phyloP scores from a whole-genome alignment of 306 rosid species.

The Prunus davidiana region DNA sequence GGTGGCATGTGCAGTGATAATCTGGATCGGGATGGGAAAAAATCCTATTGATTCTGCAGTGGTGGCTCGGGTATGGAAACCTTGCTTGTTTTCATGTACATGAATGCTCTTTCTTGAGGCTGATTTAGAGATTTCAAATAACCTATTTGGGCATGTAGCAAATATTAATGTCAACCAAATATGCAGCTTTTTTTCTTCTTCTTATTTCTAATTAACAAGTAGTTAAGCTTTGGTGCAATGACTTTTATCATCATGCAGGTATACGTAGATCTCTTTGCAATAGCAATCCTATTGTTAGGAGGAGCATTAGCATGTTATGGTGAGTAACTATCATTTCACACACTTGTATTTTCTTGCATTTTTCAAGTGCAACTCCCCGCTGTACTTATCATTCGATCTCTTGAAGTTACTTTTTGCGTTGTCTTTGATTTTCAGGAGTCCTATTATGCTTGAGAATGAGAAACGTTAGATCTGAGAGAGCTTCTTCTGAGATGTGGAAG shows the following conservation, averaged over 20 bases:
- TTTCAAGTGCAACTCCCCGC: neutral
- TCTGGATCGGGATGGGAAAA: conserved; percentile 76
- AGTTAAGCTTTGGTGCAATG: conserved; percentile 14
- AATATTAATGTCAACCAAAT: neutral
- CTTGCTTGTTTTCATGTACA: conserved; percentile 8
- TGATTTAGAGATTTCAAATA: neutral
- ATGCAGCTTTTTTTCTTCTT: neutral
- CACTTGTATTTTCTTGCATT: conserved; percentile 16
- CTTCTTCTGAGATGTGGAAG: conserved; percentile 86
- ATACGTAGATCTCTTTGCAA: conserved; percentile 66
- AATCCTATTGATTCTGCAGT: conserved; percentile 66
- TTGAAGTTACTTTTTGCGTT: neutral
- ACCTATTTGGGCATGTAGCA: neutral
- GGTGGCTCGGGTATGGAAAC: conserved; percentile 65
- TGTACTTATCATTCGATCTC: neutral
- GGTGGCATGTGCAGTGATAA: conserved; percentile 67
- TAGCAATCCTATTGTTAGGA: conserved; percentile 62
- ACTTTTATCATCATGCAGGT: conserved; percentile 61
- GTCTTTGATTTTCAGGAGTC: conserved; percentile 46
- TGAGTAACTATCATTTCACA: conserved; percentile 32
- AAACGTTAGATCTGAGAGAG: conserved; percentile 82
- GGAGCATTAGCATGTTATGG: conserved; percentile 90
- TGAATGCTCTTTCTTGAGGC: neutral
- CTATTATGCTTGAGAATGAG: conserved; percentile 81
- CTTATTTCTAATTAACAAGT: conserved; percentile 1